Evolutionary conservation across 805 yeast species (phyloP).

Genomic region (Cyberlindnera petersonii): DNA sequence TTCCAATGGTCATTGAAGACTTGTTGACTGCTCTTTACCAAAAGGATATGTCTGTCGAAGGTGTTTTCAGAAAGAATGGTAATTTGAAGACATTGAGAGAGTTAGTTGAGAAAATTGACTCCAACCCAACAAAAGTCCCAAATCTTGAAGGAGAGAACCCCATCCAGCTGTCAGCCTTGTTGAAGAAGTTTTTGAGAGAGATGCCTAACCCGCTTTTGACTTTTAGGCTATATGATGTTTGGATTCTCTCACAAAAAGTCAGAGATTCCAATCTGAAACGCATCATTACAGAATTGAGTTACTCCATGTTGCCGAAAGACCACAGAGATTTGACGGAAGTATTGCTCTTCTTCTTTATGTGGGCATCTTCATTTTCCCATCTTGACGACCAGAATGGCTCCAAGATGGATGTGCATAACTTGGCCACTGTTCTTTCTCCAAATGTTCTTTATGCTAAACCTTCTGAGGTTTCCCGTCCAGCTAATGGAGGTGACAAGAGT

Average conservation of each 20-base stretch:
- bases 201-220: conserved; percentile 90
- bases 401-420: conserved; percentile 92
- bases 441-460: conserved; percentile 69
- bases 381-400: conserved; percentile 88
- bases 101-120: conserved; percentile 69
- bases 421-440: conserved; percentile 95
- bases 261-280: conserved; percentile 43
- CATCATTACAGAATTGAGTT: conserved; percentile 56
- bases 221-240: conserved; percentile 65
- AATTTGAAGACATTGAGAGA: conserved; percentile 79
- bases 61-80: conserved; percentile 94
- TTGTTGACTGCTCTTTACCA: conserved; percentile 76
- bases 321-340: conserved; percentile 88
- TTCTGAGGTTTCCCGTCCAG: conserved; percentile 28
- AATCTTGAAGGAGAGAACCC: conserved; percentile 73
- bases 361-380: conserved; percentile 95
- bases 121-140: conserved; percentile 66
- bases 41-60: conserved; percentile 93
- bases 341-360: conserved; percentile 75
- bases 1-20: conserved; percentile 87
- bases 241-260: conserved; percentile 66
- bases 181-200: conserved; percentile 88
- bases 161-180: conserved; percentile 86
- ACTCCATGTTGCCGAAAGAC: conserved; percentile 74
- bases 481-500: conserved; percentile 18